Percentiles rank a stretch among this genome's conserved stretches.
Conservation (phyloP, 192 early-diverging fungal species). For the Polychytrium aggregatum region DNA sequence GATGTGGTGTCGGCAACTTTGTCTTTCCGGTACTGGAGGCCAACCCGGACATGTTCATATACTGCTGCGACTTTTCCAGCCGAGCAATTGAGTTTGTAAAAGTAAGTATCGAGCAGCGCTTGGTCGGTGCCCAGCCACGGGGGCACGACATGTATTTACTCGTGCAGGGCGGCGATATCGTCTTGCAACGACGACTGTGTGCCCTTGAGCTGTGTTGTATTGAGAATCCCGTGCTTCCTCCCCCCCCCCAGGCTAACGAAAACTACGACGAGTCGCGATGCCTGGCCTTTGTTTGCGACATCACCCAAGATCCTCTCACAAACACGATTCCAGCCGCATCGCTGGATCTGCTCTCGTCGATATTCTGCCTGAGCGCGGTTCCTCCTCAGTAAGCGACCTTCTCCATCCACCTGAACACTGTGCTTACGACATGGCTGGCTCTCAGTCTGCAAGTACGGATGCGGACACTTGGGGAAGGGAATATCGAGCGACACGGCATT, state of each 20-base stretch:
- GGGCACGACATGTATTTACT: too few relatives aligned
- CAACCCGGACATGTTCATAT: conserved; percentile 34
- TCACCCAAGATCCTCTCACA: conserved; percentile 24
- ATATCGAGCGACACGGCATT: too few relatives aligned
- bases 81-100: too few relatives aligned
- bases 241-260: conserved; percentile 23
- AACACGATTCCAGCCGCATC: conserved; percentile 17
- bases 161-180: neutral
- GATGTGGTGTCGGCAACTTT: conserved; percentile 51
- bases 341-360: conserved; percentile 33
- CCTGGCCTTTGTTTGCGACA: conserved; percentile 41
- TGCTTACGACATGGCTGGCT: too few relatives aligned
- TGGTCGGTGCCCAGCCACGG: too few relatives aligned
- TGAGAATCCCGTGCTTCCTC: neutral
- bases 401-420: too few relatives aligned
- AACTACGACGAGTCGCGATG: conserved; percentile 21
- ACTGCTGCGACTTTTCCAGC: conserved; percentile 44
- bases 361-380: conserved; percentile 39
- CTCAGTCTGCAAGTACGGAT: too few relatives aligned
- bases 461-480: too few relatives aligned
- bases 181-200: too few relatives aligned
- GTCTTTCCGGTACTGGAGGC: conserved; percentile 35
- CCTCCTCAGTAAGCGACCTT: conserved; percentile 28
- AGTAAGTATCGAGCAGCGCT: too few relatives aligned
- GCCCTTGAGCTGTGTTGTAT: too few relatives aligned